Evolutionary conservation across 73 alveolate genomes (phyloP), one percentile per base, ranked within the genome.

Genomic region (Symbiodinium pilosum): DNA sequence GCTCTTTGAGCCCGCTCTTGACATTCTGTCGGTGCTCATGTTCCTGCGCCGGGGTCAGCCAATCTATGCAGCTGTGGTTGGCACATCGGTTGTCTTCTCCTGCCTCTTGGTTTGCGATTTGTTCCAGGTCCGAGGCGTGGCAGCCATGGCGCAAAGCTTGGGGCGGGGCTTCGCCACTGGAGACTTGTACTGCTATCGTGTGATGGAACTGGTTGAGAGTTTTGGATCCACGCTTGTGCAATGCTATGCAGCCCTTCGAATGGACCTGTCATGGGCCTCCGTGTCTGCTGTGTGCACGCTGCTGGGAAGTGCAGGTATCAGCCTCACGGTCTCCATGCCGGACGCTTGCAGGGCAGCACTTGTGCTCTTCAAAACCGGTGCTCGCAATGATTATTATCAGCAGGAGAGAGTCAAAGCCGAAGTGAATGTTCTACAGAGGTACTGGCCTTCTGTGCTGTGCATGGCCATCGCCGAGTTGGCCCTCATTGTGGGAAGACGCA

Each of bases 1-100:
- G 81, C 81, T 64, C 81, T 64, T 64, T 1, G 81, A 64, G 81
- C 81, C 81, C 34, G 81, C 81, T 34, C 81, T 64, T 20, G 81
- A 64, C 38, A 28, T 64, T n/a, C 14, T 64, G 81, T 64, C 81
- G 39, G 30, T 64, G 21, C 81, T 64, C 38, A 64, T 64, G 81
- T 64, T 64, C 30, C 14, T 64, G 30, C 81, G 81, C 39, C 24
- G 81, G 34, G 81, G 81, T 38, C 81, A 64, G 34, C 81, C 81
- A 20, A 64, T 64, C 81, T 64, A 64, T 38, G 81, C 81, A 64
- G 81, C 81, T 20, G 81, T 64, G 41, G 81, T 28, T n/a, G 38
- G 81, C 81, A 64, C 38, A 7, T 64, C 81, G 14, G 81, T 64
- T 26, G 81, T 38, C 41, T 4, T 64, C 81, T 64, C 81, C 81